These are phyloP conservation scores for Aspergillus sp. DNA, from an alignment of 2,329 filamentous ascomycete genomes.

Conservation along the genomic window DNA sequence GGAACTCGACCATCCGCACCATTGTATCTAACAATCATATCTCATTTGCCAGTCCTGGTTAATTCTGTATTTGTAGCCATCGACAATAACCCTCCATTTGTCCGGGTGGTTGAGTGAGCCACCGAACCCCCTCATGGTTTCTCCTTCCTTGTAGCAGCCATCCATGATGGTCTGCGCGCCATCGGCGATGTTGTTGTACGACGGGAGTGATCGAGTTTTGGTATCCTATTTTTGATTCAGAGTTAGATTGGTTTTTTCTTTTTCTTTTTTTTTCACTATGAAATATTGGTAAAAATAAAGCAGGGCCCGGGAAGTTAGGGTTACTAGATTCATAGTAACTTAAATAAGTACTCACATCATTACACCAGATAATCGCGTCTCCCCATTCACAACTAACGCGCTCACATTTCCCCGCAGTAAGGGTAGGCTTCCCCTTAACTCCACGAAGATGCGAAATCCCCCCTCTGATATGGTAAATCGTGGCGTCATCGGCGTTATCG, in stretches of 20 bases:
- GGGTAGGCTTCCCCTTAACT: not conserved
- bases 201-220: not conserved
- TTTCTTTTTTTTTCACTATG: not conserved
- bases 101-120: not conserved
- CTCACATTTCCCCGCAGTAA: not conserved
- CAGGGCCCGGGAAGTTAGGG: not conserved
- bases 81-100: not conserved
- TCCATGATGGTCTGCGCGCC: not conserved
- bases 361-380: not conserved
- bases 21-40: not conserved
- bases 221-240: not conserved
- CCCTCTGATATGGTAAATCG: not conserved
- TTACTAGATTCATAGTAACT: no score
- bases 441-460: not conserved
- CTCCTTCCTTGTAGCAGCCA: not conserved
- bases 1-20: no score
- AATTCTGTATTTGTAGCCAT: not conserved
- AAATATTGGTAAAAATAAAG: not conserved
- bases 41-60: not conserved
- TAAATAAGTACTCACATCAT: not conserved
- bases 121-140: not conserved
- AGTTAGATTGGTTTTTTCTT: not conserved
- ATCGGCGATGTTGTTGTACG: not conserved
- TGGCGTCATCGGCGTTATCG: not conserved
- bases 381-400: not conserved